phyloP scores from a whole-genome alignment of 495 filamentous ascomycete species.

The Xanthoparmelia taractica region DNA sequence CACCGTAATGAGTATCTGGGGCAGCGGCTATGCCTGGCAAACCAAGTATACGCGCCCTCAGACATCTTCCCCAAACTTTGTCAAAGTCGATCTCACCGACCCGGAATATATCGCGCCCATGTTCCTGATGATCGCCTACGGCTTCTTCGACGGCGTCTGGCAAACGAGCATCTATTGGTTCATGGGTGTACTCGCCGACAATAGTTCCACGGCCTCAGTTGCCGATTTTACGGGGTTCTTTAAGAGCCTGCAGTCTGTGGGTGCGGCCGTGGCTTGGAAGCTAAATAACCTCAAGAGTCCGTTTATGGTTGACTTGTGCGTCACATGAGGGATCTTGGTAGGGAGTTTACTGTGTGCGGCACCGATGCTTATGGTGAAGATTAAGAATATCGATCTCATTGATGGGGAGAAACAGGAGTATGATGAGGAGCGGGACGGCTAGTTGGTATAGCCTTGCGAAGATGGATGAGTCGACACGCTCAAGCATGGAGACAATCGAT shows the following conservation, averaged over 20 bases:
- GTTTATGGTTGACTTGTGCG: constrained; percentile 59
- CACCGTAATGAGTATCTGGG: too few relatives aligned
- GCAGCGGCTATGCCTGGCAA: constrained; percentile 66
- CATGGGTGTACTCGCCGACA: constrained; percentile 90
- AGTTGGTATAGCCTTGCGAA: too few relatives aligned
- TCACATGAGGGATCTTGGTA: constrained; percentile 61
- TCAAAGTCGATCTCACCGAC: too few relatives aligned
- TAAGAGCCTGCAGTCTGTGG: constrained; percentile 95
- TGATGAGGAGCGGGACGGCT: too few relatives aligned
- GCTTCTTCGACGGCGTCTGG: constrained; percentile 82
- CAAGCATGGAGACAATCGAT: too few relatives aligned
- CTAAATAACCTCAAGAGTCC: constrained; percentile 29
- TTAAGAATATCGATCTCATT: too few relatives aligned
- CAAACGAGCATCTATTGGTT: constrained; percentile 87
- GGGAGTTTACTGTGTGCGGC: constrained; percentile 65
- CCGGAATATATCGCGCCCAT: constrained; percentile 81
- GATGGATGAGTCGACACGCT: too few relatives aligned
- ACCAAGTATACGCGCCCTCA: too few relatives aligned
- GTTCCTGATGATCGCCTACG: constrained; percentile 91
- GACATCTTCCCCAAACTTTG: too few relatives aligned
- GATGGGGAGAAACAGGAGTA: too few relatives aligned
- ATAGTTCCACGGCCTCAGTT: constrained; percentile 76
- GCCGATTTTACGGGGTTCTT: constrained; percentile 95
- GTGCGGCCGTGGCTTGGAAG: constrained; percentile 78
- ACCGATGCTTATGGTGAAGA: constrained; percentile 69